Evolutionary conservation across 1,139 yeast species (phyloP).

Genomic region (Blastobotrys elegans): DNA sequence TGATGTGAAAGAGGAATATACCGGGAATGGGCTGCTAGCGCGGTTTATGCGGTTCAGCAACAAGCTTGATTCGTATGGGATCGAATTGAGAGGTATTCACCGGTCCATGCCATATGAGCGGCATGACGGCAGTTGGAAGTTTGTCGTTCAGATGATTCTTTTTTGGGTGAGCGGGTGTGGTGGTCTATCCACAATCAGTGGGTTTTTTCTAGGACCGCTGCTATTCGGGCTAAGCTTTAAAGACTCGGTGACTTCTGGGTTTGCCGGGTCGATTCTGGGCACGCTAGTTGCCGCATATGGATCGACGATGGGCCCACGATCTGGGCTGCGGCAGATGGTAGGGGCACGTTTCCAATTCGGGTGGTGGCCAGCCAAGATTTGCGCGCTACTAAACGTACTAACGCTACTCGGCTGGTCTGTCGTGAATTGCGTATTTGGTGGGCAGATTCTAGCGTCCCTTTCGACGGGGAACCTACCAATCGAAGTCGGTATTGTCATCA

Average conservation of each 20-base stretch:
- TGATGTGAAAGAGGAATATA: slow-evolving; percentile 4
- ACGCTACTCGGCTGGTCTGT: slow-evolving; percentile 88
- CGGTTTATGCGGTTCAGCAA: slow-evolving; percentile 30
- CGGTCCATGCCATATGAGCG: slow-evolving; percentile 69
- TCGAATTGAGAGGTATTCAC: slow-evolving; percentile 79
- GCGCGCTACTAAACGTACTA: slow-evolving; percentile 60
- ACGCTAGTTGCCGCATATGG: slow-evolving; percentile 76
- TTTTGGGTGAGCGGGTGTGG: slow-evolving; percentile 84
- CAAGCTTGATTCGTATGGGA: slow-evolving; percentile 49
- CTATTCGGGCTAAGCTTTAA: slow-evolving; percentile 61
- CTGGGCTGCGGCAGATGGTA: slow-evolving; percentile 85
- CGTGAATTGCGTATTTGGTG: slow-evolving; percentile 80
- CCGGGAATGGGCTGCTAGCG: slow-evolving; percentile 17
- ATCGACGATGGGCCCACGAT: slow-evolving; percentile 78
- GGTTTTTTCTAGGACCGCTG: slow-evolving; percentile 69
- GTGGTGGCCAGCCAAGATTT: slow-evolving; percentile 74
- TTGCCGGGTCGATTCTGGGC: slow-evolving; percentile 60
- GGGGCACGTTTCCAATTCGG: slow-evolving; percentile 75
- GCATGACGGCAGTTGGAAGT: slow-evolving; percentile 40
- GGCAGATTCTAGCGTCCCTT: slow-evolving; percentile 65
- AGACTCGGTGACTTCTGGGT: slow-evolving; percentile 56
- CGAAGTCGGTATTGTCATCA: slow-evolving; percentile 68
- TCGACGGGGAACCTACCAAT: slow-evolving; percentile 61
- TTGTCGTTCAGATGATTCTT: slow-evolving; percentile 59
- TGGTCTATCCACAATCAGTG: slow-evolving; percentile 79